phyloP scores from a whole-genome alignment of 2,329 filamentous ascomycete genomes.

The Nemania abortiva region DNA sequence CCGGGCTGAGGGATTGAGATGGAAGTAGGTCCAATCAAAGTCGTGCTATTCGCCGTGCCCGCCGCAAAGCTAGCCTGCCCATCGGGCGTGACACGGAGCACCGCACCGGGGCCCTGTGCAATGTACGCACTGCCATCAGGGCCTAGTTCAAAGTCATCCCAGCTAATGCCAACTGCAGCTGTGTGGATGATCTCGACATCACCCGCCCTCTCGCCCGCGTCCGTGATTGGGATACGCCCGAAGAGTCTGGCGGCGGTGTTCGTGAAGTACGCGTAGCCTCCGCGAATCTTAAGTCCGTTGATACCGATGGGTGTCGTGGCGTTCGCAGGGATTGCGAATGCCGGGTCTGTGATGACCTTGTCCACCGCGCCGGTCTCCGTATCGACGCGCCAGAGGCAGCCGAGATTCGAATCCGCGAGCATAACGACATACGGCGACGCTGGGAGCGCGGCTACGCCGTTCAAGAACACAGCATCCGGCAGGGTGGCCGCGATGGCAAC shows the following conservation, averaged over 20 bases:
- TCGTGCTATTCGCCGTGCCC: neutral
- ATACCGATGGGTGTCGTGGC: neutral
- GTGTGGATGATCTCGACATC: neutral
- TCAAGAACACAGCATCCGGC: neutral
- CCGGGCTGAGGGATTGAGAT: conserved; percentile 1
- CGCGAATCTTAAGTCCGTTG: neutral
- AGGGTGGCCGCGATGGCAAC: neutral
- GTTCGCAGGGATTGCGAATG: neutral
- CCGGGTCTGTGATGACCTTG: neutral
- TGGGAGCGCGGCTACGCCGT: neutral
- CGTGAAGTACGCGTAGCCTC: neutral
- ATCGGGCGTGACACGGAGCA: neutral
- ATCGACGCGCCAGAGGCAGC: neutral
- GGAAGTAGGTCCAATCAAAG: neutral
- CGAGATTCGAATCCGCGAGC: neutral
- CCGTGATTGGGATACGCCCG: neutral
- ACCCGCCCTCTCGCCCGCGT: neutral
- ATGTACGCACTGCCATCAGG: neutral
- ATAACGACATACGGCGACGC: neutral
- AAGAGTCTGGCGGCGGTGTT: neutral
- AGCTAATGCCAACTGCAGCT: neutral
- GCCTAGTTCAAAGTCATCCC: conserved; percentile 4
- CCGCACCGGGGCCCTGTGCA: neutral
- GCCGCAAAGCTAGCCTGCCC: neutral
- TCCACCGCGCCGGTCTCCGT: neutral